Evolutionary conservation across 257 asterid species (phyloP), one percentile per base, ranked within the genome.

Genomic region (Agastache rugosa): DNA sequence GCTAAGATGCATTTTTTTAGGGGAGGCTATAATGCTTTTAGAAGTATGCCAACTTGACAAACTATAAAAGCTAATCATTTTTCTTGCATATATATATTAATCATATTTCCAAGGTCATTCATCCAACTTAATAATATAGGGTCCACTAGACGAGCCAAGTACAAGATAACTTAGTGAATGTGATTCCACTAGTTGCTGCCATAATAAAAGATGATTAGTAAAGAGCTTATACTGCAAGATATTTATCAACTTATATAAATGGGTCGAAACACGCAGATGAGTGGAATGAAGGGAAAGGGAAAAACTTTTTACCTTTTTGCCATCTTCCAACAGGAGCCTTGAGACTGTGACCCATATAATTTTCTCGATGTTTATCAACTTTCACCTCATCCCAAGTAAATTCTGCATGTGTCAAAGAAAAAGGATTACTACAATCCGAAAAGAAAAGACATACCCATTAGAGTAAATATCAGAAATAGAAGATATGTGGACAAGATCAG

Each of bases 261-360:
- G 2, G n/a, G n/a, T 11, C 5, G 17, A 51, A 47, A 14, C 23
- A 63, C 1, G 9, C 17, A 59, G 63, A 74, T 14, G 5, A 19
- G 29, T 64, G 55, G 54, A 23, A 19, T 20, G 53, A 34, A 3
- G 29, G 62, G 51, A 41, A 31, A 34, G 67, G 45, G 75, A 25
- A 42, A 44, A 27, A 27, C 12, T 10, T 44, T 34, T 48, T 84
- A 95, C 99, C 99, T 92, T 95, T 92, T 87, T 95, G 99, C 99
- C 97, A 95, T 95, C 99, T 89, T 78, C 99, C 99, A 75, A 95
- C 97, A 44, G 99, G 89, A 56, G 99, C 99, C 85, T 90, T 95
- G 83, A 92, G 22, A 78, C 98, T 95, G 84, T 95, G 99, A 64
- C 99, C 99, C 9, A 95, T 50, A 82, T 92, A 95, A 69, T 95